Conservation (phyloP, 2,329 filamentous ascomycete genomes). For the Trichoderma sp. region DNA sequence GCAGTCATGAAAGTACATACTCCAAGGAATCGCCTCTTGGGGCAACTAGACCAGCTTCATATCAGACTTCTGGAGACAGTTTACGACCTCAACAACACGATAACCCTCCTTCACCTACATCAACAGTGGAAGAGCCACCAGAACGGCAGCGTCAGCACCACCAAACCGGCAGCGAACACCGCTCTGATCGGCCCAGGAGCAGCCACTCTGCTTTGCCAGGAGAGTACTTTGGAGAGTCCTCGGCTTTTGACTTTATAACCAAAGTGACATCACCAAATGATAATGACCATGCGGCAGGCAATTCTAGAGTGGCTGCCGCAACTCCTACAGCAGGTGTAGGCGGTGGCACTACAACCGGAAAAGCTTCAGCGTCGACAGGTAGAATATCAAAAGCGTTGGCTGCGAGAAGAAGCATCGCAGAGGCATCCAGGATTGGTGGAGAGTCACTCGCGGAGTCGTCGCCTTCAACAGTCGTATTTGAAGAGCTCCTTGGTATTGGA, state of each 20-base stretch:
- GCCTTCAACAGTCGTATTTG: conserved; percentile 14
- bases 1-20: conserved; percentile 3
- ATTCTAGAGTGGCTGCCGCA: background rate
- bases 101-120: background rate
- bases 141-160: background rate
- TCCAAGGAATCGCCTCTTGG: conserved; percentile 5
- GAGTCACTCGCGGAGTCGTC: conserved; percentile 15
- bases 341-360: background rate
- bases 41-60: background rate
- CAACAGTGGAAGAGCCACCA: background rate
- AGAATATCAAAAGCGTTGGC: background rate
- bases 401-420: conserved; percentile 5
- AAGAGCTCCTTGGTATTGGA: conserved; percentile 15
- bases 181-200: background rate
- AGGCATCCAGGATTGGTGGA: background rate
- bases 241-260: conserved; percentile 15
- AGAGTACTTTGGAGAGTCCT: conserved; percentile 20
- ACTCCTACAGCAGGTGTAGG: background rate
- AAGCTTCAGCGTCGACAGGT: background rate
- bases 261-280: conserved; percentile 18
- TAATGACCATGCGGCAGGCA: background rate
- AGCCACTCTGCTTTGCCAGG: conserved; percentile 14
- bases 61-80: background rate
- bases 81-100: background rate
- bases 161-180: background rate